Evolutionary conservation across 2,329 filamentous ascomycete species (phyloP).

Genomic region (Hypoxylon sp.): DNA sequence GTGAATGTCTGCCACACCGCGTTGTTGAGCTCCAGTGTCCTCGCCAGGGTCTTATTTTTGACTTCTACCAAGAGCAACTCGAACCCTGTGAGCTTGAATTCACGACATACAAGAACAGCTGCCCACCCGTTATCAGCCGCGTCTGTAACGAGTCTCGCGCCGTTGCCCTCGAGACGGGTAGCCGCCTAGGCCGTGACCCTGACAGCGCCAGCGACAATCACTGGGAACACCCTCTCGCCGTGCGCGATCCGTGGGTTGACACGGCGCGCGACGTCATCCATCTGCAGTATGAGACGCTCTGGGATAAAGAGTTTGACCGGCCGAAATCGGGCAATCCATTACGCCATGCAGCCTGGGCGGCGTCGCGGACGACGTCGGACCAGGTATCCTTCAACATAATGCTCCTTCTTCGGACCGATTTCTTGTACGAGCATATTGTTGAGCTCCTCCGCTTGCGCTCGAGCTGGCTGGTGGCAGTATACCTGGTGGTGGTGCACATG

Average conservation of each 20-base stretch:
- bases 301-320: neutral
- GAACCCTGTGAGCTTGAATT: neutral
- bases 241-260: conserved; percentile 1
- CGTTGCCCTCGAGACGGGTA: neutral
- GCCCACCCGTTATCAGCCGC: neutral
- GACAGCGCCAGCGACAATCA: neutral
- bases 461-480: neutral
- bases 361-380: neutral
- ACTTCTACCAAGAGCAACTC: neutral
- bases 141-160: conserved; percentile 3
- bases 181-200: neutral
- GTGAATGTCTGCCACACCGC: conserved; percentile 4
- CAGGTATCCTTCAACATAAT: neutral
- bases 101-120: neutral
- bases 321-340: neutral
- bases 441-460: neutral
- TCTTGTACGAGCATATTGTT: neutral
- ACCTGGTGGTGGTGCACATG: neutral
- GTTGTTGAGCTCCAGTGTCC: conserved; percentile 6
- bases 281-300: neutral
- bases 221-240: neutral
- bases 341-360: neutral
- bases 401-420: neutral
- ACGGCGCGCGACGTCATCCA: neutral
- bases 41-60: neutral